Conservation (phyloP, 2,329 filamentous ascomycete genomes). For the Bipolaris bicolor region DNA sequence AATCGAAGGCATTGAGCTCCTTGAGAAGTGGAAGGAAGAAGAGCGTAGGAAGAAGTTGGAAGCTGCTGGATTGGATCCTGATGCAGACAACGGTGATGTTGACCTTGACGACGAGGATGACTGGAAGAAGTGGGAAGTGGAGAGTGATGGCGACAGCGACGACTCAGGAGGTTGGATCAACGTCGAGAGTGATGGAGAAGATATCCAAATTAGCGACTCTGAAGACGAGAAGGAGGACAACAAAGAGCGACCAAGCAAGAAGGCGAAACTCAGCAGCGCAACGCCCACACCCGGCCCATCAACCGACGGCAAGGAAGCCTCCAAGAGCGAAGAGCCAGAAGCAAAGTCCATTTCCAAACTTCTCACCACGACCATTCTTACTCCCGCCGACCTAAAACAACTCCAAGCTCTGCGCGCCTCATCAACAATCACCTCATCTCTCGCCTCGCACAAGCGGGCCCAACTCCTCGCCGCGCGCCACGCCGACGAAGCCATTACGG, state of each 20-base stretch:
- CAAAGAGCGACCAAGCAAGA: conserved; percentile 66
- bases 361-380: conserved; percentile 92
- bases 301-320: conserved; percentile 49
- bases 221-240: conserved; percentile 67
- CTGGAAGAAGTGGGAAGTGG: conserved; percentile 66
- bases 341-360: conserved; percentile 62
- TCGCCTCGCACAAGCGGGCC: conserved; percentile 54
- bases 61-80: conserved; percentile 69
- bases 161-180: conserved; percentile 93
- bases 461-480: conserved; percentile 62
- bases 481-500: conserved; percentile 86
- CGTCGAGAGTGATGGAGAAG: conserved; percentile 79
- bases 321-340: conserved; percentile 49
- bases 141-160: conserved; percentile 63
- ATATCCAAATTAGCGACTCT: conserved; percentile 73
- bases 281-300: conserved; percentile 34
- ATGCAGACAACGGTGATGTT: conserved; percentile 65
- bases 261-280: conserved; percentile 60
- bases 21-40: conserved; percentile 93
- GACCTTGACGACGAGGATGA: conserved; percentile 64
- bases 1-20: conserved; percentile 89
- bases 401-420: conserved; percentile 83
- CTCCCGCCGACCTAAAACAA: conserved; percentile 93
- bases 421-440: conserved; percentile 70
- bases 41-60: conserved; percentile 75